A percentile compares a stretch with the other conserved stretches of the same genome.
phyloP scores from a whole-genome alignment of 371 early-diverging fungal species.

The Vairimorpha necatrix region DNA sequence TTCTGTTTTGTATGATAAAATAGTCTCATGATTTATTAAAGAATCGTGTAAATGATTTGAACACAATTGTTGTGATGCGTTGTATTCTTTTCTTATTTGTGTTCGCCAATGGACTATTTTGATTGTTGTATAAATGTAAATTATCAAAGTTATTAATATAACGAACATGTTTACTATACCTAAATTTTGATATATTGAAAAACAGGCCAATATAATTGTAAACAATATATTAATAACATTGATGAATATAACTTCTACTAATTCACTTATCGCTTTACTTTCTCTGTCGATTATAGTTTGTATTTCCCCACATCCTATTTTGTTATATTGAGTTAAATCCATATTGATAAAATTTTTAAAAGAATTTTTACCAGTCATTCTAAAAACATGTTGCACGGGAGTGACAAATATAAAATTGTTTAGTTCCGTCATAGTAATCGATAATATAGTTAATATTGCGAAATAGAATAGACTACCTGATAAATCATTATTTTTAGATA shows the following conservation, averaged over 20 bases:
- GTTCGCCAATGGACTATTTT: slow-evolving; percentile 59
- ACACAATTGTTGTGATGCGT: slow-evolving; percentile 40
- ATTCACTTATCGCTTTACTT: slow-evolving; percentile 58
- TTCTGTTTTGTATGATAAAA: slow-evolving; percentile 53
- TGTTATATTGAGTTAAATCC: slow-evolving; percentile 34
- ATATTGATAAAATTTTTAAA: slow-evolving; percentile 55
- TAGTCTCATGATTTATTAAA: slow-evolving; percentile 57
- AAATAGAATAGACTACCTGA: not conserved
- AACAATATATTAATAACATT: slow-evolving; percentile 47
- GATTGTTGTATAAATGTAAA: slow-evolving; percentile 52
- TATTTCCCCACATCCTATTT: slow-evolving; percentile 54
- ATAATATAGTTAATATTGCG: slow-evolving; percentile 21
- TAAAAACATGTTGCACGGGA: slow-evolving; percentile 51
- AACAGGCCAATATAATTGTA: slow-evolving; percentile 2
- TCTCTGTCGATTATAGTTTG: slow-evolving; percentile 50
- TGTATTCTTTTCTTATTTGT: slow-evolving; percentile 47
- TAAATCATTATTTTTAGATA: not conserved
- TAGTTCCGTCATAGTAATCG: slow-evolving; percentile 35
- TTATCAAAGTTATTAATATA: slow-evolving; percentile 30
- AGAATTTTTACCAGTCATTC: slow-evolving; percentile 39
- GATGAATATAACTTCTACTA: slow-evolving; percentile 57
- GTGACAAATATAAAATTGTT: slow-evolving; percentile 44
- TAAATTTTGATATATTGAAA: slow-evolving; percentile 9
- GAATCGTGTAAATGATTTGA: slow-evolving; percentile 50
- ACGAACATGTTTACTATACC: slow-evolving; percentile 35